These are phyloP conservation scores for Suillus occidentalis DNA, from an alignment of 768 basidiomycete genomes.

Conservation along the genomic window DNA sequence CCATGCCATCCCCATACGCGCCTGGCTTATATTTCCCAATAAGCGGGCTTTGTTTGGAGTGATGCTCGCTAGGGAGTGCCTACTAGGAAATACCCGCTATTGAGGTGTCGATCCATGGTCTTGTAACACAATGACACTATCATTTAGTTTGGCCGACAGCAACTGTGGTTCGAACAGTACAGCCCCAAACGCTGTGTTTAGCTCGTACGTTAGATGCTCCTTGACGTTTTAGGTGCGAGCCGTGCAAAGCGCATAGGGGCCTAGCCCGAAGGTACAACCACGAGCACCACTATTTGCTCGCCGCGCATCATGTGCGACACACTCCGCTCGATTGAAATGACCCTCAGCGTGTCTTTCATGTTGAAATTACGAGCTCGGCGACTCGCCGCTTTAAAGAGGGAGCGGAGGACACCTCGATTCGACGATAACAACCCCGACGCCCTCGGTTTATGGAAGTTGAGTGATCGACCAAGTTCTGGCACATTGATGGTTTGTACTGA, in stretches of 20 bases:
- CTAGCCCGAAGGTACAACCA: neutral
- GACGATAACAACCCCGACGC: neutral
- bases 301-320: neutral
- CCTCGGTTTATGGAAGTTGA: neutral
- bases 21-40: neutral
- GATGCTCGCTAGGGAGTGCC: neutral
- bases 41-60: neutral
- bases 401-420: neutral
- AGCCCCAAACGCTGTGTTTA: neutral
- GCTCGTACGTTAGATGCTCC: neutral
- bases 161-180: neutral
- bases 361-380: conserved; percentile 8
- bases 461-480: neutral
- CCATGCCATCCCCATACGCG: neutral
- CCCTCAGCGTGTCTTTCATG: neutral
- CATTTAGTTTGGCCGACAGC: neutral
- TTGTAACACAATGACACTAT: neutral
- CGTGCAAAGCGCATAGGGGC: neutral
- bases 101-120: neutral
- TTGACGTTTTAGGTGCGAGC: neutral
- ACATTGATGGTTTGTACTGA: neutral
- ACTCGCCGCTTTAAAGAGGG: conserved; percentile 4
- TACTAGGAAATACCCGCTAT: neutral
- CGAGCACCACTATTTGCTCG: neutral
- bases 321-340: conserved; percentile 1